phyloP scores from a whole-genome alignment of 2,329 filamentous ascomycete species.

The Colletotrichum sp. region DNA sequence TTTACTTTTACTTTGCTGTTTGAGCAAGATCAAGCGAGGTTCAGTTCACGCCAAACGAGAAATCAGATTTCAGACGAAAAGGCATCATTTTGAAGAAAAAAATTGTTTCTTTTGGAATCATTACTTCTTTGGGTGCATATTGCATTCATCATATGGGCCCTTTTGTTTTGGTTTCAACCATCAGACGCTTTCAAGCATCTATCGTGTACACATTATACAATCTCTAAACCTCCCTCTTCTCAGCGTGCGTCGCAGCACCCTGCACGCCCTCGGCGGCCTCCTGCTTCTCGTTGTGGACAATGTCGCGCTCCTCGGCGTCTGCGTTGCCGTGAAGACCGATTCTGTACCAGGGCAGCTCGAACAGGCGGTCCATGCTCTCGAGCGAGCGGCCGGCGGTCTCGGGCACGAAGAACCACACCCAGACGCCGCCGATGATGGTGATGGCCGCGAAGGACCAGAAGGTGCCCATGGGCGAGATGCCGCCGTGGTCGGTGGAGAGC shows the following conservation, averaged over 20 bases:
- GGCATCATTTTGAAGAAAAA: no score
- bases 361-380: slow-evolving; percentile 75
- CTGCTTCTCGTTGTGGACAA: slow-evolving; percentile 49
- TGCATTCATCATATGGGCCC: slow-evolving; percentile 17
- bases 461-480: slow-evolving; percentile 67
- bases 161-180: not conserved
- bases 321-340: slow-evolving; percentile 66
- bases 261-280: slow-evolving; percentile 35
- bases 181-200: not conserved
- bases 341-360: slow-evolving; percentile 75
- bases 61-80: not conserved
- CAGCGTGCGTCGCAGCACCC: slow-evolving; percentile 37
- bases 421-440: slow-evolving; percentile 70
- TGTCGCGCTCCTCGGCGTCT: slow-evolving; percentile 54
- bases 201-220: not conserved
- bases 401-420: slow-evolving; percentile 76
- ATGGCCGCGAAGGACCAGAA: slow-evolving; percentile 79
- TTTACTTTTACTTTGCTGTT: not conserved
- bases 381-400: slow-evolving; percentile 72
- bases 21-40: not conserved
- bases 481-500: slow-evolving; percentile 49
- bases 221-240: slow-evolving; percentile 29
- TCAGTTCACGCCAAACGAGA: not conserved
- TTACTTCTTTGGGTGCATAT: slow-evolving; percentile 8
- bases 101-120: not conserved